Base-by-base conservation (phyloP, 495 filamentous ascomycete genomes). In the Xylaria nigripes region DNA sequence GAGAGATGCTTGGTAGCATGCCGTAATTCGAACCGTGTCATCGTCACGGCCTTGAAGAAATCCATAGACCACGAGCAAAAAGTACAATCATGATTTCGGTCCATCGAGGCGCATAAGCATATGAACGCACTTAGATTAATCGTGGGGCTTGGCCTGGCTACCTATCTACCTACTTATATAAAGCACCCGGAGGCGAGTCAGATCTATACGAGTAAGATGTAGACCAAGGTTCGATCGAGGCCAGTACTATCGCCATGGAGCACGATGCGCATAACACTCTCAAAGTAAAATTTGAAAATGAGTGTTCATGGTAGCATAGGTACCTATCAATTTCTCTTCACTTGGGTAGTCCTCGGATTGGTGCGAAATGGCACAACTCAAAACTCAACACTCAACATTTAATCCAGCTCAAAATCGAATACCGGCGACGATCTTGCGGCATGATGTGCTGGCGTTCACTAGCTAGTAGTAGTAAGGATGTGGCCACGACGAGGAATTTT, bases 1-100 rank as follows among this genome's bases (percentile, higher is more conserved):
- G 67, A 75, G 51, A 66, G 63, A 44, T 74, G 70, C 8, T 68
- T 78, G 30, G 51, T 69, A 29, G 75, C 75, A 1, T 75, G 70
- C 18, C 68, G 58, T 16, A 70, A 62, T 45, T 64, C 72, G 7
- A 75, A 72, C 44, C 60, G 61, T n/a, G 73, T 76, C 21, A 61
- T 76, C 18, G 58, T 72, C 10, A 63, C 63, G 12, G 67, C 66
- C 48, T 55, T 76, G 1, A 59, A 61, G 16, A 70, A 72, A 47
- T 69, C 70, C 1, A 57, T 72, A 23, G 38, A 42, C 8, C 59
- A 55, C 48, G 61, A 45, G 13, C 48, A 67, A 46, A 55, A 51
- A 22, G 43, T 50, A n/a, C n/a, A n/a, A 15, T 57, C 61, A 44
- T 64, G 59, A 67, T 32, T 23, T 42, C 16, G 23, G 6, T 7